Evolutionary conservation across 768 basidiomycete species (phyloP).

Genomic region (Calocera cornea): DNA sequence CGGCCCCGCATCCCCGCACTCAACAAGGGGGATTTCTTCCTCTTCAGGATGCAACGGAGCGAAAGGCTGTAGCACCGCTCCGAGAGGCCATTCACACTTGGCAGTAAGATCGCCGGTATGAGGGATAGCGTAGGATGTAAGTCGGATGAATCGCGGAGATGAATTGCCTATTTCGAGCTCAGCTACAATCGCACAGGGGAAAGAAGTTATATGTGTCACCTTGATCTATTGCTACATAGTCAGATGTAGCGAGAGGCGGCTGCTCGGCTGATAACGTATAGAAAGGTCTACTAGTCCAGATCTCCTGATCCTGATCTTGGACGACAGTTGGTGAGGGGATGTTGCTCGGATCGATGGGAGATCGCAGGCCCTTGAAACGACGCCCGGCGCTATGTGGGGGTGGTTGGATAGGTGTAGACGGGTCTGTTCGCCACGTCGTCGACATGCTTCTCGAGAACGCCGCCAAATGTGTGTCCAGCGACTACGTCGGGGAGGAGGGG

Average conservation of each 20-base stretch:
- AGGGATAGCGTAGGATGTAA: conserved; percentile 84
- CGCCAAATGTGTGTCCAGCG: too few relatives aligned
- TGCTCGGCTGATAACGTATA: conserved; percentile 47
- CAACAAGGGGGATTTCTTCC: conserved; percentile 65
- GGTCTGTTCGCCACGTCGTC: background rate
- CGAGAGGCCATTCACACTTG: conserved; percentile 74
- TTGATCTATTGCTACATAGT: conserved; percentile 85
- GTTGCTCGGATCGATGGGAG: conserved; percentile 73
- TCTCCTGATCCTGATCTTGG: conserved; percentile 62
- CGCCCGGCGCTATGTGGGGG: conserved; percentile 32
- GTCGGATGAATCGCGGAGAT: conserved; percentile 76
- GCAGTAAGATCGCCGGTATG: conserved; percentile 60
- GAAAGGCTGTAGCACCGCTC: conserved; percentile 79
- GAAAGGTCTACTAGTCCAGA: conserved; percentile 62
- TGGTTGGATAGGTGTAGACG: conserved; percentile 19
- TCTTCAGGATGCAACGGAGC: conserved; percentile 65
- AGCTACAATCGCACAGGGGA: background rate
- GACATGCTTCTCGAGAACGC: background rate
- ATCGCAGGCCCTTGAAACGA: conserved; percentile 43
- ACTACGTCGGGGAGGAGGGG: too few relatives aligned
- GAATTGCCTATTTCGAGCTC: conserved; percentile 50
- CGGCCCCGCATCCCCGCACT: conserved; percentile 58
- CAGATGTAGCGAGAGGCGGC: conserved; percentile 68
- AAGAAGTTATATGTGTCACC: conserved; percentile 29
- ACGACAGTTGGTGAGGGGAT: conserved; percentile 82